Evolutionary conservation across 768 basidiomycete species (phyloP).

Genomic region (Harrya chromipes): DNA sequence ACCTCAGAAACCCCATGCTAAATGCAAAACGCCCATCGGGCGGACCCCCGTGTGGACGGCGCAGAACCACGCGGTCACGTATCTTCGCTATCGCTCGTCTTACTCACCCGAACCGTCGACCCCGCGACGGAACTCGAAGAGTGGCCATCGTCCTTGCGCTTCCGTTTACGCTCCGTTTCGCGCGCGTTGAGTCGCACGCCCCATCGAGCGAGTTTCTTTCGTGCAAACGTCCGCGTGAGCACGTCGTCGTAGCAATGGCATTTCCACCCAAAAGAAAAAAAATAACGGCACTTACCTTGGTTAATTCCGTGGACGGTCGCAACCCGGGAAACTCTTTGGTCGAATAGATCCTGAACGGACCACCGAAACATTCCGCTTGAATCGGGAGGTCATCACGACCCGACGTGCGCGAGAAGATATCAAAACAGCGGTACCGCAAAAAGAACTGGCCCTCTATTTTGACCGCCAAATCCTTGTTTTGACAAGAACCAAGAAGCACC

Average conservation of each 20-base stretch:
- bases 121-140: constrained; percentile 6
- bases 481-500: too few species aligned
- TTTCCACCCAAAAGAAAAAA: not conserved
- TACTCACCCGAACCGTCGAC: constrained; percentile 4
- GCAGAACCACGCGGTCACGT: constrained; percentile 6
- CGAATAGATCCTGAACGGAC: constrained; percentile 64
- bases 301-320: constrained; percentile 64
- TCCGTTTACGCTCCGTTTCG: constrained; percentile 36
- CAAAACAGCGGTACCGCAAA: constrained; percentile 70
- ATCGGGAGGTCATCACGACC: constrained; percentile 37
- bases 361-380: constrained; percentile 65
- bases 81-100: constrained; percentile 26
- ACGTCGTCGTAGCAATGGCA: not conserved
- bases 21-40: not conserved
- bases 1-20: not conserved
- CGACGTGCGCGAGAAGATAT: constrained; percentile 45
- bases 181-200: constrained; percentile 37
- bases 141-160: constrained; percentile 24
- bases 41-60: not conserved
- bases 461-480: constrained; percentile 61
- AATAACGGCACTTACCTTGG: constrained; percentile 42
- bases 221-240: constrained; percentile 3
- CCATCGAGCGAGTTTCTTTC: constrained; percentile 34
- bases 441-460: constrained; percentile 63
- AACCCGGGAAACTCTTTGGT: constrained; percentile 76